These are phyloP conservation scores for Linnemannia zychae DNA, from an alignment of 192 early-diverging fungal species.

Conservation along the genomic window DNA sequence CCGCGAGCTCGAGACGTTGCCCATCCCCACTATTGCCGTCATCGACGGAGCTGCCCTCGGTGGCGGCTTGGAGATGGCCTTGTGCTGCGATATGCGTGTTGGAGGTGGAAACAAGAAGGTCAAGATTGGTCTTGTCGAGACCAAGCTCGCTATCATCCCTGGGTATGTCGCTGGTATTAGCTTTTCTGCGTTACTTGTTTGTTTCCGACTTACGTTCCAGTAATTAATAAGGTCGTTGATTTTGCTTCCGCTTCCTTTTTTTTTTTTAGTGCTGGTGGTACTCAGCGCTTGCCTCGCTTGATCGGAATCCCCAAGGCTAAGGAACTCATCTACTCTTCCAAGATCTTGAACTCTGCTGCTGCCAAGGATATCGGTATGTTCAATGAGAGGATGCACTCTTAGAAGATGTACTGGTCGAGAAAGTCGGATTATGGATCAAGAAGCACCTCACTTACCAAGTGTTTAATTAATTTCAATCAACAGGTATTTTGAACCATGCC, in stretches of 20 bases:
- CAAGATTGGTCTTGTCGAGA: conserved; percentile 92
- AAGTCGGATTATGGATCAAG: too few species aligned
- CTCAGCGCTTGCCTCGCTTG: conserved; percentile 89
- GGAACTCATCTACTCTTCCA: conserved; percentile 93
- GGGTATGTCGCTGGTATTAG: conserved; percentile 66
- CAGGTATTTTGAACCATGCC: conserved; percentile 86
- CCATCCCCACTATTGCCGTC: conserved; percentile 93
- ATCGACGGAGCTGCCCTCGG: conserved; percentile 96
- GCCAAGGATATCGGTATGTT: conserved; percentile 73
- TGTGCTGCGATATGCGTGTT: conserved; percentile 91
- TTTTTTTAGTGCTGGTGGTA: conserved; percentile 86
- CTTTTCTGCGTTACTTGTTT: background rate
- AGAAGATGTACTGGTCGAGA: too few species aligned
- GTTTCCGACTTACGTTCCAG: background rate
- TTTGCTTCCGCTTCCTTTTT: conserved; percentile 28
- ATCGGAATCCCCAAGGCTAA: conserved; percentile 92
- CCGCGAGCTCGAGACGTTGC: conserved; percentile 86
- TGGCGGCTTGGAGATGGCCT: conserved; percentile 92
- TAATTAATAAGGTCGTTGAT: background rate
- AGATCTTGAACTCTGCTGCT: conserved; percentile 70
- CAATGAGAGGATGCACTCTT: too few species aligned
- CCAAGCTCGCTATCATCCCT: conserved; percentile 94
- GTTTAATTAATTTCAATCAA: conserved; percentile 5
- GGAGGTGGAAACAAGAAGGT: conserved; percentile 77
- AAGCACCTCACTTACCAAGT: background rate